Conservation (phyloP, 1,284 basidiomycete genomes). For the Rhodotorula sp. region DNA sequence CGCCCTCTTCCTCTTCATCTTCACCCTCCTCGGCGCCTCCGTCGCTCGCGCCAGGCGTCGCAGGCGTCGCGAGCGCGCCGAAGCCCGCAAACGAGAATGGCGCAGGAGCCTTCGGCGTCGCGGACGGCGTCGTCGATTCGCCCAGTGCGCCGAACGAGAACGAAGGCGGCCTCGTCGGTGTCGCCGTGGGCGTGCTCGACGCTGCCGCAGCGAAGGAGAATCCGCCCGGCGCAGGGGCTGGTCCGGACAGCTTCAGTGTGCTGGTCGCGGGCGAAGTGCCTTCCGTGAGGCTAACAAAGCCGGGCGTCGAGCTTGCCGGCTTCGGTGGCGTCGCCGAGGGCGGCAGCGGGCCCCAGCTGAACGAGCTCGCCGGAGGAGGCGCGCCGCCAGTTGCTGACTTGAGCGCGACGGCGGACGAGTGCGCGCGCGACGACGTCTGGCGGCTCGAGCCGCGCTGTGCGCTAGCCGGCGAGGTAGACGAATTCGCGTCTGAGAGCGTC, state of each 20-base stretch:
- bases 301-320: not conserved
- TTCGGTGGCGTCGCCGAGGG: not conserved
- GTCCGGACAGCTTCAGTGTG: too few species aligned
- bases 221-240: not conserved
- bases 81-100: slow-evolving; percentile 11
- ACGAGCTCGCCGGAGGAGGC: not conserved
- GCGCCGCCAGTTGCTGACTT: not conserved
- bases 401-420: not conserved
- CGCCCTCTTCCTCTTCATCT: not conserved
- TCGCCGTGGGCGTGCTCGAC: not conserved
- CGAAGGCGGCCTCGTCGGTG: slow-evolving; percentile 5
- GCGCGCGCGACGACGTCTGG: slow-evolving; percentile 12
- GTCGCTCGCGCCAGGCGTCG: not conserved
- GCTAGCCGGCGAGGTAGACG: not conserved
- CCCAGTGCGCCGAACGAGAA: not conserved
- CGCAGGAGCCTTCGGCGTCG: not conserved
- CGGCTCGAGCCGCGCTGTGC: slow-evolving; percentile 6
- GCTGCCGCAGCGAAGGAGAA: slow-evolving; percentile 2
- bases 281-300: not conserved
- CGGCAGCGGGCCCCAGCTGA: slow-evolving; percentile 35
- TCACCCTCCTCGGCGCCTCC: not conserved
- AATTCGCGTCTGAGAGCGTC: not conserved
- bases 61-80: not conserved
- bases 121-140: not conserved
- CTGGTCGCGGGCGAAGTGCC: not conserved